These are phyloP conservation scores for Aschersonia sp. DNA, from an alignment of 2,329 filamentous ascomycete species.

Conservation along the genomic window DNA sequence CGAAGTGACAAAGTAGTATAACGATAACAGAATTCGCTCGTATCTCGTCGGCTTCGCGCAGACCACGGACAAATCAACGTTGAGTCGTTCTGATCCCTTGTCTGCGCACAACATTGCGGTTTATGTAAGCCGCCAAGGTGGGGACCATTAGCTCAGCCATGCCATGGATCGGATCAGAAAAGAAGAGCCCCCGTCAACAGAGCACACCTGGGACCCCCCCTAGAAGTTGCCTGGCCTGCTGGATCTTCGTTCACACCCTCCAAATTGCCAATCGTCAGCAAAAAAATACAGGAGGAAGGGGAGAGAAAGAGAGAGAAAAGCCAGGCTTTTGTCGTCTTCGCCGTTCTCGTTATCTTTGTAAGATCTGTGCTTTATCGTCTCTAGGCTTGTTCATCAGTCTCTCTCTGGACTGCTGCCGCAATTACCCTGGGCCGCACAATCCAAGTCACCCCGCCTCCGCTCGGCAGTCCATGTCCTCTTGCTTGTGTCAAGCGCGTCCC, in stretches of 20 bases:
- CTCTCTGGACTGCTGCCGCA: not conserved
- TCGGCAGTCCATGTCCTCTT: not conserved
- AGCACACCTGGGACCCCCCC: too few species aligned
- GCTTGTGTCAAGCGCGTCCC: not conserved
- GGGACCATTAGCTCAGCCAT: not conserved
- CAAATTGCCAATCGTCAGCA: constrained; percentile 5
- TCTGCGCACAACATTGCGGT: not conserved
- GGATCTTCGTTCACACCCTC: constrained; percentile 9
- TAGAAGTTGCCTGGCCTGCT: not conserved
- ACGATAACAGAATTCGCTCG: too few species aligned
- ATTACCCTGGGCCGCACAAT: not conserved
- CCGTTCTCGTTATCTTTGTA: too few species aligned
- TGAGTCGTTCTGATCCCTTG: too few species aligned
- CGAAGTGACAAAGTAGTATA: too few species aligned
- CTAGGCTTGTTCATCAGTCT: not conserved
- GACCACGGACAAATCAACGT: too few species aligned
- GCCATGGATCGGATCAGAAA: not conserved
- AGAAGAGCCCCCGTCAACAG: not conserved
- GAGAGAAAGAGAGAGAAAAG: too few species aligned
- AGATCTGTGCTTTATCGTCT: not conserved
- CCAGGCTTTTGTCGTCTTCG: too few species aligned
- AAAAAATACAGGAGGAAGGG: not conserved
- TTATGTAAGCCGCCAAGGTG: not conserved
- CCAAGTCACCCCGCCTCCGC: not conserved
- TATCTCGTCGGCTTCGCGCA: too few species aligned